Conservation (phyloP, 2,329 filamentous ascomycete genomes). For the Colletotrichum lupini region DNA sequence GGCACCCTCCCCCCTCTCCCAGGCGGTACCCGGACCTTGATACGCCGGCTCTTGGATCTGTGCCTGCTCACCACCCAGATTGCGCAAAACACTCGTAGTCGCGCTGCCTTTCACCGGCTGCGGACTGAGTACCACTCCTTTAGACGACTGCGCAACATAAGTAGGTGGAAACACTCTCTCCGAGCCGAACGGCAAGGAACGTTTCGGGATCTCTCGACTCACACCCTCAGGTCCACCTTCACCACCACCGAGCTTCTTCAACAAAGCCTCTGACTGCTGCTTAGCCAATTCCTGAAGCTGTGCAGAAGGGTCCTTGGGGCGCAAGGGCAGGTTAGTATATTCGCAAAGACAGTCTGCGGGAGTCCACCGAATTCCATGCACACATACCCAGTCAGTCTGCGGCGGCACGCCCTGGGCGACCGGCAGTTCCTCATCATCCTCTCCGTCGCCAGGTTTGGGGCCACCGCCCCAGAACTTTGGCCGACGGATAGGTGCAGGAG, state of each 20-base stretch:
- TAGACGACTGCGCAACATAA: conserved; percentile 53
- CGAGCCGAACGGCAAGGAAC: conserved; percentile 64
- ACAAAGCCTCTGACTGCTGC: conserved; percentile 72
- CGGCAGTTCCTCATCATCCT: conserved; percentile 71
- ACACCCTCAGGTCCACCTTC: conserved; percentile 42
- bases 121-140: conserved; percentile 49
- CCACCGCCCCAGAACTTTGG: conserved; percentile 73
- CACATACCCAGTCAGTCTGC: conserved; percentile 95
- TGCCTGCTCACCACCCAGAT: conserved; percentile 40
- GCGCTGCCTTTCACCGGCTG: conserved; percentile 55
- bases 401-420: conserved; percentile 84
- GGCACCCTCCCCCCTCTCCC: conserved; percentile 61
- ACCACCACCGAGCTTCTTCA: conserved; percentile 60
- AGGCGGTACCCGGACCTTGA: conserved; percentile 59
- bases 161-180: conserved; percentile 58
- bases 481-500: conserved; percentile 82
- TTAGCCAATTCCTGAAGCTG: conserved; percentile 77
- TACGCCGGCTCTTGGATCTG: conserved; percentile 58
- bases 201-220: conserved; percentile 58
- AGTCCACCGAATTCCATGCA: conserved; percentile 62
- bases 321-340: conserved; percentile 63
- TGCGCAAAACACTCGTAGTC: conserved; percentile 48
- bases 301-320: conserved; percentile 73
- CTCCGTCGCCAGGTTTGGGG: conserved; percentile 56
- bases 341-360: conserved; percentile 66